These are phyloP conservation scores for Malassezia sympodialis DNA, from an alignment of 1,284 basidiomycete genomes.

Conservation along the genomic window DNA sequence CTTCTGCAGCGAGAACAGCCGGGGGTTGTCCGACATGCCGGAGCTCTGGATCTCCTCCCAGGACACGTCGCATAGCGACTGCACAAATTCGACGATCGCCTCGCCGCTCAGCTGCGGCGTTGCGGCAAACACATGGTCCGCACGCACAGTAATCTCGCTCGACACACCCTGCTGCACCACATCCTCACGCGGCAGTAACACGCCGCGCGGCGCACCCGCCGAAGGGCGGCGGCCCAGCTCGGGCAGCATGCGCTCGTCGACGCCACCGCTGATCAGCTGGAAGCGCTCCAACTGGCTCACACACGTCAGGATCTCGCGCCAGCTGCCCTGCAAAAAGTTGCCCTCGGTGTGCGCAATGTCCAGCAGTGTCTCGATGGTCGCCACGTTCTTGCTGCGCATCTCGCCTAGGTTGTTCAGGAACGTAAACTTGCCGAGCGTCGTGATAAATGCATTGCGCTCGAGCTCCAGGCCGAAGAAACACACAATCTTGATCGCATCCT, in stretches of 20 bases:
- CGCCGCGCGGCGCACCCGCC: slow-evolving; percentile 2
- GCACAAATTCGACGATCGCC: slow-evolving; percentile 96
- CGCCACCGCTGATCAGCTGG: slow-evolving; percentile 47
- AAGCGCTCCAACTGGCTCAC: slow-evolving; percentile 47
- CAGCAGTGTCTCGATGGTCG: slow-evolving; percentile 47
- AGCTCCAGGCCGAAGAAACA: slow-evolving; percentile 46
- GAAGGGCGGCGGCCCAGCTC: slow-evolving; percentile 60
- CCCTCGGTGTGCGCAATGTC: slow-evolving; percentile 46
- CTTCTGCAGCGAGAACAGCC: slow-evolving; percentile 95
- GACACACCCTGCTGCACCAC: slow-evolving; percentile 93
- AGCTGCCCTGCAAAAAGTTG: slow-evolving; percentile 45
- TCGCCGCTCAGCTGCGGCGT: slow-evolving; percentile 87
- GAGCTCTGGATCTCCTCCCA: slow-evolving; percentile 99
- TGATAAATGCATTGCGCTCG: slow-evolving; percentile 47
- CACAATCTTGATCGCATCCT: slow-evolving; percentile 46
- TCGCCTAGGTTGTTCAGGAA: slow-evolving; percentile 48
- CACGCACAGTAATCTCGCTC: slow-evolving; percentile 93
- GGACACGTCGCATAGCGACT: slow-evolving; percentile 88
- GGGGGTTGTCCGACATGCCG: slow-evolving; percentile 72
- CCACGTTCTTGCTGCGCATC: slow-evolving; percentile 48
- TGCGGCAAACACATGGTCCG: slow-evolving; percentile 96
- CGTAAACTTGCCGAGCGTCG: slow-evolving; percentile 47
- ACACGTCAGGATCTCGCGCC: slow-evolving; percentile 47
- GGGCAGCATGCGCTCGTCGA: slow-evolving; percentile 58
- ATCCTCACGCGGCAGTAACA: slow-evolving; percentile 63